phyloP scores from a whole-genome alignment of 139 green algal species.

The Nannochloris sp. region DNA sequence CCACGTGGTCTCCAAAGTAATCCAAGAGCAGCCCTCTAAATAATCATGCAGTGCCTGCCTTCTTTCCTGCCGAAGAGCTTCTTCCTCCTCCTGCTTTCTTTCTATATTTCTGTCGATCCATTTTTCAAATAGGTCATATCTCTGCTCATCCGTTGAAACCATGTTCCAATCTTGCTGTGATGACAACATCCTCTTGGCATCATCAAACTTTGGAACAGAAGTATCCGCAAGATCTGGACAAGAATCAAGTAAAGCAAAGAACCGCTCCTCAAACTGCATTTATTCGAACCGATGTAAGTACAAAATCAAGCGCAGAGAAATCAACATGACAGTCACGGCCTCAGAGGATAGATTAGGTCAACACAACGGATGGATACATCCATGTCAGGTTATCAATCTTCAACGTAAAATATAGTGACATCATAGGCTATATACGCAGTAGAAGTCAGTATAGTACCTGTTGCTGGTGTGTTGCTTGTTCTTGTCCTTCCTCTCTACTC shows the following conservation, averaged over 20 bases:
- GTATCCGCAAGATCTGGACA: constrained; percentile 28
- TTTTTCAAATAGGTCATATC: constrained; percentile 40
- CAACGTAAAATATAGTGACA: constrained; percentile 1
- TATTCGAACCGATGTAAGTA: not conserved
- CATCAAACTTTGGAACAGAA: constrained; percentile 28
- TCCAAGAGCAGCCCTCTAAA: not conserved
- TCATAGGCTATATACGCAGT: not conserved
- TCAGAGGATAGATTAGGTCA: not conserved
- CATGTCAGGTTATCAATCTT: constrained; percentile 4
- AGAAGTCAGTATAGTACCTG: constrained; percentile 7
- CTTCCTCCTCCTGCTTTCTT: constrained; percentile 3
- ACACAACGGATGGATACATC: not conserved
- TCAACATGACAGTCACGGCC: not conserved
- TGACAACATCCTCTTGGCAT: constrained; percentile 44
- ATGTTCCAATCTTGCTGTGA: constrained; percentile 53
- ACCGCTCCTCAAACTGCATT: constrained; percentile 51
- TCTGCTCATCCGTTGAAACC: constrained; percentile 20
- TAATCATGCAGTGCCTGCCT: not conserved
- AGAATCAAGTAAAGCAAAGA: constrained; percentile 52
- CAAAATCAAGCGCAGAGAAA: not conserved
- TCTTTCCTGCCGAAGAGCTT: not conserved
- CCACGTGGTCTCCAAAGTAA: not conserved
- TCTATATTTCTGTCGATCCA: constrained; percentile 46
- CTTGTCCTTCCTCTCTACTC: constrained; percentile 70
- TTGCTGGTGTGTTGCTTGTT: constrained; percentile 36